These are phyloP conservation scores for Populus pruinosa DNA, from an alignment of 345 rosid genomes.

Conservation along the genomic window DNA sequence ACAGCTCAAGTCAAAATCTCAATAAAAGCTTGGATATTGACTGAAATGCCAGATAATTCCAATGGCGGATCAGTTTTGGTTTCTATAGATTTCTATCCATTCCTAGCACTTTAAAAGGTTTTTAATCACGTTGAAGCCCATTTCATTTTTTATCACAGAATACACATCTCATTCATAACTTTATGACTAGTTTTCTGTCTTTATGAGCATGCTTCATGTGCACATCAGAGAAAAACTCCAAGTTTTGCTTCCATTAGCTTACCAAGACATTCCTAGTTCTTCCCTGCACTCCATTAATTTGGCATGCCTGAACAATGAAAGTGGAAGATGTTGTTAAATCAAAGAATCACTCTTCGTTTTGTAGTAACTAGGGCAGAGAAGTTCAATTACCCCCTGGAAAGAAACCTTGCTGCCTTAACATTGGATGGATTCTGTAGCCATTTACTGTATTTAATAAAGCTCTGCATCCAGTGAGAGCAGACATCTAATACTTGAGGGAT, in stretches of 20 bases:
- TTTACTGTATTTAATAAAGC: slow-evolving; percentile 89
- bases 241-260: slow-evolving; percentile 27
- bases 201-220: not conserved
- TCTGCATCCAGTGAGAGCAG: slow-evolving; percentile 92
- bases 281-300: slow-evolving; percentile 70
- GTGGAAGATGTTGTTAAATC: slow-evolving; percentile 3
- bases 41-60: slow-evolving; percentile 6
- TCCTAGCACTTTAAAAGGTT: not conserved
- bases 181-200: not conserved
- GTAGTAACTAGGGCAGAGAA: slow-evolving; percentile 6
- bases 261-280: slow-evolving; percentile 62
- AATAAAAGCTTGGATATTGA: not conserved
- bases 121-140: not conserved
- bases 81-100: not conserved
- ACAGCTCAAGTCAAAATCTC: not conserved
- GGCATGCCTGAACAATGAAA: slow-evolving; percentile 57
- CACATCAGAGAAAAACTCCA: not conserved
- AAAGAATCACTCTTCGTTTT: not conserved
- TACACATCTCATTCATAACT: not conserved
- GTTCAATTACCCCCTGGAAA: slow-evolving; percentile 73
- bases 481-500: slow-evolving; percentile 61
- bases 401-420: slow-evolving; percentile 80
- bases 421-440: slow-evolving; percentile 88
- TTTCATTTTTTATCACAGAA: not conserved
- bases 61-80: not conserved